Base-by-base conservation (phyloP, 176 grass and related monocot genomes). In the Otatea glauca region DNA sequence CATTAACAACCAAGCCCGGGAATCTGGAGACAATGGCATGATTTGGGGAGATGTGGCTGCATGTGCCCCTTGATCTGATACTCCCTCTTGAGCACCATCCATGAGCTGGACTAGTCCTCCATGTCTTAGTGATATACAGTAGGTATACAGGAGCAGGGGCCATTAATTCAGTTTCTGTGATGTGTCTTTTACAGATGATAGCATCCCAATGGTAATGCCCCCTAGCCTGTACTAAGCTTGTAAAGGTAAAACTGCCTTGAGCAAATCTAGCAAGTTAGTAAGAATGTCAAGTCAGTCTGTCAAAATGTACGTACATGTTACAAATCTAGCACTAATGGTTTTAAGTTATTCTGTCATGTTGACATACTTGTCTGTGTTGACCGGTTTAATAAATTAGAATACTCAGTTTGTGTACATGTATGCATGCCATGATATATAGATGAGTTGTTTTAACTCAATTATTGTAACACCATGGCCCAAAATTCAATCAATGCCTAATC, bases 11-110 rank as follows among this genome's bases (percentile, higher is more conserved):
- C 75, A 84, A 89, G 75, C 81, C 75, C 48, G 87, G 81, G 87
- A 88, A 84, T 89, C 87, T 89, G 81, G 75, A 89, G 87, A 88
- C 81, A 84, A 84, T 9, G 87, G 37, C 81, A 80, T 89, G 87
- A 84, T 89, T 88, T 84, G 4, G 49, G 75, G 37, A 51, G 72
- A 67, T 67, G 87, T 84, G 87, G 68, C 4, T 6, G 68, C 81
- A 89, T 84, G 87, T 80, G 87, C 87, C 75, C 75, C 81, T 68
- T 80, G 49, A 84, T 74, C 75, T 89, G 68, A 84, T 89, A 84
- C 75, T 88, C 87, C 58, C 80, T 66, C 27, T 48, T 47, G 51
- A 43, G 86, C 78, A 75, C 62, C 71, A 82, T 58, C 55, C 68
- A 68, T 84, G 75, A 84, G 81, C 87, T 89, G 87, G 81, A 89